Conservation (phyloP, 2,329 filamentous ascomycete species). For the Aspergillus brasiliensis region DNA sequence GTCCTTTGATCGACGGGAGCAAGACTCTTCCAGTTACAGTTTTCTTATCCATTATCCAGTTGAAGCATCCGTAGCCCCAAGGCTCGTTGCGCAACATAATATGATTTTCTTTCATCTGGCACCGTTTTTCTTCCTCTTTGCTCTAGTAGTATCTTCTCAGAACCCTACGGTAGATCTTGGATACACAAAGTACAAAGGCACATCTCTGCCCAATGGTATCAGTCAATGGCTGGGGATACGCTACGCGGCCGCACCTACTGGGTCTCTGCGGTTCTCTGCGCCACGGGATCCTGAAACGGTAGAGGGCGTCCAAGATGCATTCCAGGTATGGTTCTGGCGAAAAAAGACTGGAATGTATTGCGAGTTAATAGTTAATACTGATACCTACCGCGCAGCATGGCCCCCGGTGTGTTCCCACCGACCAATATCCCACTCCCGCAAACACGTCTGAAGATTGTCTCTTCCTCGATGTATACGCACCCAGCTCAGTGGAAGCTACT, state of each 20-base stretch:
- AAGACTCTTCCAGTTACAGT: not conserved
- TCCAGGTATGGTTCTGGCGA: conserved; percentile 46
- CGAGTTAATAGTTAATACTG: conserved; percentile 6
- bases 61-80: not conserved
- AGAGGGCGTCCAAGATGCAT: conserved; percentile 54
- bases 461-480: conserved; percentile 46
- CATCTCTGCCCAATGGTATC: conserved; percentile 57
- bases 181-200: conserved; percentile 68
- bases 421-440: conserved; percentile 62
- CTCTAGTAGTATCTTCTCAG: conserved; percentile 26
- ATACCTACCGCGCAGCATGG: conserved; percentile 34
- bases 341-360: not conserved
- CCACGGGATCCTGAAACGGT: conserved; percentile 62
- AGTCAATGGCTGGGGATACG: conserved; percentile 74
- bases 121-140: conserved; percentile 17
- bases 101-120: conserved; percentile 5
- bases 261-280: conserved; percentile 65
- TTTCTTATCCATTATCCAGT: not conserved
- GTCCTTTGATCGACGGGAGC: not conserved
- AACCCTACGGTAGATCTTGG: conserved; percentile 59
- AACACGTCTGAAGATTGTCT: conserved; percentile 51
- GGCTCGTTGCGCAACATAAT: not conserved
- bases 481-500: conserved; percentile 28
- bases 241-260: conserved; percentile 70
- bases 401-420: conserved; percentile 66